These are phyloP conservation scores for Scheffersomyces insectosa DNA, from an alignment of 1,139 yeast genomes.

Conservation along the genomic window DNA sequence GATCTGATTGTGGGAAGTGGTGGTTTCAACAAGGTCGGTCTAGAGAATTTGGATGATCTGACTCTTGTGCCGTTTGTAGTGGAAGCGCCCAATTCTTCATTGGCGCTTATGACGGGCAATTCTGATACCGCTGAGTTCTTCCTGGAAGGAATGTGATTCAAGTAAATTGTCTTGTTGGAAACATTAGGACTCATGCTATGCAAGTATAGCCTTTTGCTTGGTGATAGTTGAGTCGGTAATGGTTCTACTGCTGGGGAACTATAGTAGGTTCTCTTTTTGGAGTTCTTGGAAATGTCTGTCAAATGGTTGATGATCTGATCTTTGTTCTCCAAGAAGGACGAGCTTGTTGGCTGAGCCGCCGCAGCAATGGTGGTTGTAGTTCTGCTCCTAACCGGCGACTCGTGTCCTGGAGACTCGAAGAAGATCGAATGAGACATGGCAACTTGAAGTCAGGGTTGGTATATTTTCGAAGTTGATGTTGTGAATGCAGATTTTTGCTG, in stretches of 20 bases:
- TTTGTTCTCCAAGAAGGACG: slow-evolving; percentile 1
- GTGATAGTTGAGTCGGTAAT: slow-evolving; percentile 16
- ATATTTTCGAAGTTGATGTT: too few relatives aligned
- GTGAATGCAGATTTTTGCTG: too few relatives aligned
- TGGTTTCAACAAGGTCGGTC: slow-evolving; percentile 19
- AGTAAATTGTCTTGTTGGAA: slow-evolving; percentile 29
- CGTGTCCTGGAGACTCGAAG: slow-evolving; percentile 8
- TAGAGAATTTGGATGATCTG: slow-evolving; percentile 9
- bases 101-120: slow-evolving; percentile 5
- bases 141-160: slow-evolving; percentile 13
- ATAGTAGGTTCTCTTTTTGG: slow-evolving; percentile 8
- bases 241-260: slow-evolving; percentile 11
- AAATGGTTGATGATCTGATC: slow-evolving; percentile 5
- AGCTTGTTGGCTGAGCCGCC: slow-evolving; percentile 1
- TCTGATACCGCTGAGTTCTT: slow-evolving; percentile 8
- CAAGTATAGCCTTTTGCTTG: slow-evolving; percentile 33
- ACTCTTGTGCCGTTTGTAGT: not conserved
- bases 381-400: not conserved
- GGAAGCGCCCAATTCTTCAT: slow-evolving; percentile 2
- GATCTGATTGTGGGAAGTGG: slow-evolving; percentile 20
- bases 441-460: too few relatives aligned
- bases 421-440: slow-evolving; percentile 2
- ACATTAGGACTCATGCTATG: slow-evolving; percentile 48
- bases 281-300: slow-evolving; percentile 4
- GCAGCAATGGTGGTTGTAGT: not conserved